Conservation (phyloP, 2,329 filamentous ascomycete genomes). For the Lojkania enalia region DNA sequence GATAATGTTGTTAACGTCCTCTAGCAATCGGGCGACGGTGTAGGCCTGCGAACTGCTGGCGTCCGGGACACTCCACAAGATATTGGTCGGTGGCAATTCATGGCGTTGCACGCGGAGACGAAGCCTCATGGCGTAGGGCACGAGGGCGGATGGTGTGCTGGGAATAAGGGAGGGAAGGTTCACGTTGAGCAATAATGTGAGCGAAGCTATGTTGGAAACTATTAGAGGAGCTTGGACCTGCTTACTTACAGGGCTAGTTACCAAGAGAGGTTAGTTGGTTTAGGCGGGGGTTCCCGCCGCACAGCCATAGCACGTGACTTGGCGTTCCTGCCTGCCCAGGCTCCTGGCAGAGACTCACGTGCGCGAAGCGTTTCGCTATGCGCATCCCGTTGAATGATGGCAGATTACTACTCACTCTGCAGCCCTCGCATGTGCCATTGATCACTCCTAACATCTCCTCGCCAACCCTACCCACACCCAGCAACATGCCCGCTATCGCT, state of each 20-base stretch:
- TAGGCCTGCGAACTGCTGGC: constrained; percentile 33
- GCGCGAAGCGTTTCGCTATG: too few relatives aligned
- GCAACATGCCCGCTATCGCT: constrained; percentile 15
- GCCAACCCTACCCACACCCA: too few relatives aligned
- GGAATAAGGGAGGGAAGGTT: neutral
- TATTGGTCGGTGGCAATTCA: constrained; percentile 41
- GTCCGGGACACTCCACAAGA: constrained; percentile 43
- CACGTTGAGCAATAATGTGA: neutral
- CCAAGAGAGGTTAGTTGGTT: too few relatives aligned
- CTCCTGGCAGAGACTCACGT: too few relatives aligned
- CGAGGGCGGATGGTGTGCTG: constrained; percentile 11
- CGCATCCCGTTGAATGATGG: too few relatives aligned
- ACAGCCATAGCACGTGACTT: too few relatives aligned
- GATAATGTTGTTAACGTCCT: constrained; percentile 76
- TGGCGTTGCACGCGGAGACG: constrained; percentile 43
- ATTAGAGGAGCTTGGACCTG: neutral
- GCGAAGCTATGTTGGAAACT: neutral
- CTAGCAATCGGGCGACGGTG: constrained; percentile 76
- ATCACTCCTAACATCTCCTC: too few relatives aligned
- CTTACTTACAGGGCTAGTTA: too few relatives aligned
- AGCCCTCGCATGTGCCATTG: too few relatives aligned
- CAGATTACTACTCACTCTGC: too few relatives aligned
- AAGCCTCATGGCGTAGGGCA: constrained; percentile 39
- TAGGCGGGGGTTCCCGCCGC: too few relatives aligned
- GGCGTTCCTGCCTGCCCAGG: too few relatives aligned